A percentile compares a stretch with the other conserved stretches of the same genome.
phyloP scores from a whole-genome alignment of 2,329 filamentous ascomycete species.

The Thielaviopsis musarum region DNA sequence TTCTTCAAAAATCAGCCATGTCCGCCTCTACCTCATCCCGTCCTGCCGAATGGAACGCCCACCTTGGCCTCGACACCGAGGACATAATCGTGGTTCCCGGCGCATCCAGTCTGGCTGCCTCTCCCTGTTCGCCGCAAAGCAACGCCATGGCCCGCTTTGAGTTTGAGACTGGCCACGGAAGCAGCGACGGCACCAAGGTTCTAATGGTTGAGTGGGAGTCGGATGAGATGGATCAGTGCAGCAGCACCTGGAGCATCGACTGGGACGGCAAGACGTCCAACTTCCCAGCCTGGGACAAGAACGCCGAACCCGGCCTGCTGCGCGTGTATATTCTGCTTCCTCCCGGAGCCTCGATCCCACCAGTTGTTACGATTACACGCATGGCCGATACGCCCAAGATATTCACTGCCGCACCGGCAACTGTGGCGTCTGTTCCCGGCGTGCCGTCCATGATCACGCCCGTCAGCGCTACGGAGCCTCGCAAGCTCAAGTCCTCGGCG shows the following conservation, averaged over 20 bases:
- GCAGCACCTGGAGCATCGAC: constrained; percentile 49
- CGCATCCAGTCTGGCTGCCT: background rate
- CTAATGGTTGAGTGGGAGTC: constrained; percentile 82
- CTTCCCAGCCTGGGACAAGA: constrained; percentile 26
- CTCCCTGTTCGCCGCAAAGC: constrained; percentile 9
- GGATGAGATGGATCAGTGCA: constrained; percentile 6
- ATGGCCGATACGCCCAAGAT: constrained; percentile 15
- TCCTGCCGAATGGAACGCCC: constrained; percentile 2
- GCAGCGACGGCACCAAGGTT: constrained; percentile 75
- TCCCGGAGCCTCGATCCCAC: constrained; percentile 52
- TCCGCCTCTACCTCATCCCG: background rate
- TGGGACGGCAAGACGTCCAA: constrained; percentile 63
- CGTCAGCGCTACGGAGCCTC: constrained; percentile 13
- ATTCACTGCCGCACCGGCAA: background rate
- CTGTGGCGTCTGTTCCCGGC: background rate
- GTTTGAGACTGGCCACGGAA: constrained; percentile 53
- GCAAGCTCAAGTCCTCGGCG: constrained; percentile 12
- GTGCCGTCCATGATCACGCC: constrained; percentile 7
- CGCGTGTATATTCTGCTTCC: constrained; percentile 70
- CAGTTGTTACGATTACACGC: constrained; percentile 48
- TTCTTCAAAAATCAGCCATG: background rate
- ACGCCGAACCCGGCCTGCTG: constrained; percentile 26
- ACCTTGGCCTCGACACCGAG: constrained; percentile 7
- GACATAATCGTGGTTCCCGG: constrained; percentile 2
- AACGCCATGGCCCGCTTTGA: constrained; percentile 49